Evolutionary conservation across 2,329 filamentous ascomycete genomes (phyloP), one percentile per base, ranked within the genome.

Genomic region (Neopestalotiopsis sp.): DNA sequence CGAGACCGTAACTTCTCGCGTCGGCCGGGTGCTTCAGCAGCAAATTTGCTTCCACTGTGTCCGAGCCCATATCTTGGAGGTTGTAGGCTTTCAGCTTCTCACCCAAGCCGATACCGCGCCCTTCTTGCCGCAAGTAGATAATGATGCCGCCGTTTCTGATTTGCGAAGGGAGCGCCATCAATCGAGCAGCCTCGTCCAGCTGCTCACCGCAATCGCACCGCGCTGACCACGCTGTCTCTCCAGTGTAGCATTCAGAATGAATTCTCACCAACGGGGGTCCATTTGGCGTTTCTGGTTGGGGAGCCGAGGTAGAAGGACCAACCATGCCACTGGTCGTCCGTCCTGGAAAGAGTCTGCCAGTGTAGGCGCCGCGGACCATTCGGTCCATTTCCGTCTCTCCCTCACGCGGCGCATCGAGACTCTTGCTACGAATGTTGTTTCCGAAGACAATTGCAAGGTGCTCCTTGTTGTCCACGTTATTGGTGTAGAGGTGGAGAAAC

Each of bases 1-100:
- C 96, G n/a, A 99, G 83, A 1, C 96, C 96, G 77, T 99, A 99
- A 74, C 94, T 97, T 67, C 96, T 86, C 28, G 96, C 96, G 80
- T 99, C 96, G 1, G 96, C 96, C 0, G 96, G 96, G 80, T 99
- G 96, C 59, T 96, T 87, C 57, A 99, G 85, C 30, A 98, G 80
- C 61, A 99, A 82, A 76, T 99, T 99, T 2, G 96, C 96, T 82
- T 99, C 94, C 45, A 98, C 97, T 0, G 96, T 99, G 81, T 99
- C 96, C n/a, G 93, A 95, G 0, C 96, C 96, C 32, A 99, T 85
- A 81, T 99, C 96, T 79, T 99, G 96, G 58, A 99, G 85, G 77
- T 99, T 99, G 81, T 99, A 99, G 4, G 96, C 96, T 82, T 99
- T 98, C 53, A 99, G 87, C 81, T 99, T 99, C 83, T 97, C 95